These are phyloP conservation scores for Volvox carteri DNA, from an alignment of 163 green algal species.

Conservation along the genomic window DNA sequence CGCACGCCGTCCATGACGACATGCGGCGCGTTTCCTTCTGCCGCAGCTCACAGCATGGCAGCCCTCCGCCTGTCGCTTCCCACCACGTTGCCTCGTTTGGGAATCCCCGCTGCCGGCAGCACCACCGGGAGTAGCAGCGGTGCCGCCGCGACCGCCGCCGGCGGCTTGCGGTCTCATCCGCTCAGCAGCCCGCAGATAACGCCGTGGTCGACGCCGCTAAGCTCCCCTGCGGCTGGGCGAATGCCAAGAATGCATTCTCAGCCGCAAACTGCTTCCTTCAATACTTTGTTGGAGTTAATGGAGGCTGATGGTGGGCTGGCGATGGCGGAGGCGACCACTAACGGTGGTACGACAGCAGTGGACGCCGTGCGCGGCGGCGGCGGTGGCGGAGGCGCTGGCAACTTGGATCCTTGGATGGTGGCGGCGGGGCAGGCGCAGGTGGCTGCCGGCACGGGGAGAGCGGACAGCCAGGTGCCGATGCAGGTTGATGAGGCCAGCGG, in stretches of 20 bases:
- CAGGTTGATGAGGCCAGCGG: neutral
- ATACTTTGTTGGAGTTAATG: conserved; percentile 47
- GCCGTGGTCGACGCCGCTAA: conserved; percentile 39
- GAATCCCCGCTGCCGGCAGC: neutral
- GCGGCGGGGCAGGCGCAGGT: neutral
- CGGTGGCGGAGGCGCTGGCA: neutral
- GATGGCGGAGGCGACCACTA: neutral
- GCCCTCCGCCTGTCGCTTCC: conserved; percentile 34
- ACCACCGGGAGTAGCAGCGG: conserved; percentile 14
- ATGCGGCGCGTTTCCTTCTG: neutral
- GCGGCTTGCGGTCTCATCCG: conserved; percentile 3
- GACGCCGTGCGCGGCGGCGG: neutral
- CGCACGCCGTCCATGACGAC: conserved; percentile 1
- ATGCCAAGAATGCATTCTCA: conserved; percentile 11
- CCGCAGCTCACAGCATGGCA: neutral
- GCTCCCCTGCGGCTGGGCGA: conserved; percentile 5
- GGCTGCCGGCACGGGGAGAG: neutral
- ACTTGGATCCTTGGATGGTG: neutral
- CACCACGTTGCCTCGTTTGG: neutral
- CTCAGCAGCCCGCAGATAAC: conserved; percentile 40
- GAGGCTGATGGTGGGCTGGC: conserved; percentile 25
- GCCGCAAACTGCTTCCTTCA: conserved; percentile 4
- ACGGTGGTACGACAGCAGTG: neutral
- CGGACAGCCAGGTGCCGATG: neutral
- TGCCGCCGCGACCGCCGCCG: neutral